phyloP scores from a whole-genome alignment of 2,329 filamentous ascomycete species.

The Amauroascus niger region DNA sequence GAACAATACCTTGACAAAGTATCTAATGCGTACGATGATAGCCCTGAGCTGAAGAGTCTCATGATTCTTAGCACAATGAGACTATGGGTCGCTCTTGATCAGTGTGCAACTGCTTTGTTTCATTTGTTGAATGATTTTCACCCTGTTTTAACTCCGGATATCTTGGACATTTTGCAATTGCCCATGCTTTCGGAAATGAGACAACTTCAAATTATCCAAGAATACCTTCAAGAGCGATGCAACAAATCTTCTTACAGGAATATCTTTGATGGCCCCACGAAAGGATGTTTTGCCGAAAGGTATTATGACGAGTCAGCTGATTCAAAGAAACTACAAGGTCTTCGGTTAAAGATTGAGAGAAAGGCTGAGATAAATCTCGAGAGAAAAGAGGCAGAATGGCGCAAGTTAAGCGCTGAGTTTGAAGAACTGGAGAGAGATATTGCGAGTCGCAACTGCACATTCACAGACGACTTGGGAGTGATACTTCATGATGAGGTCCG shows the following conservation, averaged over 20 bases:
- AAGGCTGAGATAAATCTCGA: slow-evolving; percentile 23
- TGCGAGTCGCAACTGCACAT: slow-evolving; percentile 25
- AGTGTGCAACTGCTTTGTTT: slow-evolving; percentile 32
- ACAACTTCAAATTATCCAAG: slow-evolving; percentile 43
- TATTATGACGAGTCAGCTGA: slow-evolving; percentile 34
- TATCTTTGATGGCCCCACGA: slow-evolving; percentile 41
- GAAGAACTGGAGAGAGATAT: slow-evolving; percentile 32
- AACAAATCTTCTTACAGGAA: slow-evolving; percentile 24
- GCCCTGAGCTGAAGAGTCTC: slow-evolving; percentile 43
- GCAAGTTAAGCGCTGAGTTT: slow-evolving; percentile 27
- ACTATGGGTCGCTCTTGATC: slow-evolving; percentile 51
- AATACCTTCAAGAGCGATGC: slow-evolving; percentile 39
- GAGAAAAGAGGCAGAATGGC: slow-evolving; percentile 36
- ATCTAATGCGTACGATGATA: slow-evolving; percentile 32
- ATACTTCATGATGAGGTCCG: slow-evolving; percentile 25
- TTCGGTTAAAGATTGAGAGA: slow-evolving; percentile 30
- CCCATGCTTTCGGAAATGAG: slow-evolving; percentile 40
- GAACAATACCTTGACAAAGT: slow-evolving; percentile 29
- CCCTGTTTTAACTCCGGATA: slow-evolving; percentile 42
- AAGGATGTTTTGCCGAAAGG: slow-evolving; percentile 39
- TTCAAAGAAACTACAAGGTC: slow-evolving; percentile 20
- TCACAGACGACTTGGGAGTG: slow-evolving; percentile 19
- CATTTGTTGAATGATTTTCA: slow-evolving; percentile 45
- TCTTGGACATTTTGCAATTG: slow-evolving; percentile 50
- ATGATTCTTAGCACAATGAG: slow-evolving; percentile 48